Evolutionary conservation across 768 basidiomycete species (phyloP).

Genomic region (Boletus speciosus): DNA sequence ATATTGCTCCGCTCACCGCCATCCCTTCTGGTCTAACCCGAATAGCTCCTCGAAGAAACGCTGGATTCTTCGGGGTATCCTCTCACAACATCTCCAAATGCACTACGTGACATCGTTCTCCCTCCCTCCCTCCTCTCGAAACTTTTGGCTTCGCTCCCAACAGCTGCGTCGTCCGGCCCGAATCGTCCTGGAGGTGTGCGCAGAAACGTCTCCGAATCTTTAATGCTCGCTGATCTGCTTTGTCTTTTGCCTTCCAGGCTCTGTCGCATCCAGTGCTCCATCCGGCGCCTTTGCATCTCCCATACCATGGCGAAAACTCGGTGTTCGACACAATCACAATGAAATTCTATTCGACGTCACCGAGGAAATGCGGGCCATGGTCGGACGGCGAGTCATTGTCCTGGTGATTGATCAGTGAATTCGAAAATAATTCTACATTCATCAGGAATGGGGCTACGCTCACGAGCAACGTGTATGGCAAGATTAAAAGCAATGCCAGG

Average conservation of each 20-base stretch:
- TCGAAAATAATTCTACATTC: not conserved
- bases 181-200: slow-evolving; percentile 29
- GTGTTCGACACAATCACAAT: slow-evolving; percentile 78
- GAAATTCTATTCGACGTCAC: slow-evolving; percentile 91
- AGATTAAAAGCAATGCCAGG: slow-evolving; percentile 71
- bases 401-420: not conserved
- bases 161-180: slow-evolving; percentile 23
- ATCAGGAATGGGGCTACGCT: slow-evolving; percentile 65
- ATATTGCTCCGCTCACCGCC: not conserved
- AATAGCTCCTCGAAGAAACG: slow-evolving; percentile 90
- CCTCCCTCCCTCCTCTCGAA: slow-evolving; percentile 86
- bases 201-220: not conserved
- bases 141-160: slow-evolving; percentile 42
- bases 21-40: not conserved
- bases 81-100: slow-evolving; percentile 84
- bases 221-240: not conserved
- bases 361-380: slow-evolving; percentile 66
- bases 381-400: slow-evolving; percentile 24
- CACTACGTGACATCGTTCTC: slow-evolving; percentile 89
- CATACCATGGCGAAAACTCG: slow-evolving; percentile 90
- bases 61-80: slow-evolving; percentile 91
- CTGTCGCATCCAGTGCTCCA: slow-evolving; percentile 35
- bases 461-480: slow-evolving; percentile 67
- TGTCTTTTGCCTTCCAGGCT: slow-evolving; percentile 11
- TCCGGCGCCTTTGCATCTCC: slow-evolving; percentile 74